phyloP scores from a whole-genome alignment of 2,329 filamentous ascomycete genomes.

The Pseudogymnoascus pannorum region DNA sequence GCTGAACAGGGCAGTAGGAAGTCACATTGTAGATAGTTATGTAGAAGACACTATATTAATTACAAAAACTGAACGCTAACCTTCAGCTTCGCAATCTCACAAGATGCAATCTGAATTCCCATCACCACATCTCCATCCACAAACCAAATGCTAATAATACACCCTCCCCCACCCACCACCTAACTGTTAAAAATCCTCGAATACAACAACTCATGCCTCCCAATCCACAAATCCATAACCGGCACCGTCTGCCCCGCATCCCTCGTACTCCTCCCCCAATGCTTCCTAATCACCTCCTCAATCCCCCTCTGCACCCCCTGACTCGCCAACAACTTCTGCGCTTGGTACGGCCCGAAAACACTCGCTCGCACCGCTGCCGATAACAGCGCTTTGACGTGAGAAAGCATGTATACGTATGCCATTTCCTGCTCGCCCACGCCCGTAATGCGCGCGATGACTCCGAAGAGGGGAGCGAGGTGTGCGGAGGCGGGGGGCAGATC shows the following conservation, averaged over 20 bases:
- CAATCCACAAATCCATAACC: constrained; percentile 75
- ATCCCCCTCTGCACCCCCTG: constrained; percentile 51
- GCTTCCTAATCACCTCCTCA: constrained; percentile 47
- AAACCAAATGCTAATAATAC: background rate
- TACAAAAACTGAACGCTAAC: too few species aligned
- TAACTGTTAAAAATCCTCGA: constrained; percentile 82
- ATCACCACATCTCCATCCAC: background rate
- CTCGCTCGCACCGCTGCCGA: constrained; percentile 71
- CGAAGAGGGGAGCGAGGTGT: constrained; percentile 66
- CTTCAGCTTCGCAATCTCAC: too few species aligned
- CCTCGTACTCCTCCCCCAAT: constrained; percentile 52
- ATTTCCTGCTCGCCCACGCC: constrained; percentile 54
- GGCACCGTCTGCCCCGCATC: constrained; percentile 70
- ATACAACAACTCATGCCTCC: constrained; percentile 74
- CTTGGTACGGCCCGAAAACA: constrained; percentile 74
- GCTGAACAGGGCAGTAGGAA: too few species aligned
- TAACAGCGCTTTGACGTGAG: constrained; percentile 68
- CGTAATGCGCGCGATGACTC: constrained; percentile 55
- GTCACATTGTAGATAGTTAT: too few species aligned
- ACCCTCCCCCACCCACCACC: constrained; percentile 16
- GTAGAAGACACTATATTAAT: too few species aligned
- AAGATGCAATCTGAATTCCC: background rate
- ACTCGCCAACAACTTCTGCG: constrained; percentile 64
- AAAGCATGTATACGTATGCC: constrained; percentile 68
- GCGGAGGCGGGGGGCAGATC: constrained; percentile 43